Evolutionary conservation across 768 basidiomycete species (phyloP).

Genomic region (Peribolospora kevripleyi): DNA sequence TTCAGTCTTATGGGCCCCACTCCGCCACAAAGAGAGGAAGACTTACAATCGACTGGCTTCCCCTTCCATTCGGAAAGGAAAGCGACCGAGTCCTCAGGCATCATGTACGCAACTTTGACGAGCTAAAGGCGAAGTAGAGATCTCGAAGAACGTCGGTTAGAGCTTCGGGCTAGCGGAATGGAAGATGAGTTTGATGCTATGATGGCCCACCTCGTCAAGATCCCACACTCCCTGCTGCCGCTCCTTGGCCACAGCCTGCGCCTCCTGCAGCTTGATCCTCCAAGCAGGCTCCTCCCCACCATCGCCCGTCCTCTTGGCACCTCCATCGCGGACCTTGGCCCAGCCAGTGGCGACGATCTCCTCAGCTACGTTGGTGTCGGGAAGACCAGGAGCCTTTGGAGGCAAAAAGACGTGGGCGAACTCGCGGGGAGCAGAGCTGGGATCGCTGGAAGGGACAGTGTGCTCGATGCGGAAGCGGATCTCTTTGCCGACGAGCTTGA

Average conservation of each 20-base stretch:
- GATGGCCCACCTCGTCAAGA: conserved; percentile 36
- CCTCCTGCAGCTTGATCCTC: conserved; percentile 41
- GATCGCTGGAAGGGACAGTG: conserved; percentile 37
- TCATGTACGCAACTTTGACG: conserved; percentile 57
- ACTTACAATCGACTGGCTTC: conserved; percentile 58
- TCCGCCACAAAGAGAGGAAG: neutral
- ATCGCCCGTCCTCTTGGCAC: conserved; percentile 12
- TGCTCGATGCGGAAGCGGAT: conserved; percentile 62
- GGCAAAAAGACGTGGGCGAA: conserved; percentile 27
- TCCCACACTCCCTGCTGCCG: conserved; percentile 70
- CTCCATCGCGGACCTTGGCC: conserved; percentile 65
- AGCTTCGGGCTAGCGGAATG: neutral
- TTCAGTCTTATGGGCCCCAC: conserved; percentile 4
- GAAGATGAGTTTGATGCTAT: neutral
- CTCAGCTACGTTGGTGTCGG: conserved; percentile 40
- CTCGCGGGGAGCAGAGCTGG: conserved; percentile 32
- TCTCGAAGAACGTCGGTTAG: conserved; percentile 3
- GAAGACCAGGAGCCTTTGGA: conserved; percentile 16
- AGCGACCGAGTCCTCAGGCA: conserved; percentile 70
- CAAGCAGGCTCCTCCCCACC: conserved; percentile 64
- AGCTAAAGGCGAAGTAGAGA: conserved; percentile 1
- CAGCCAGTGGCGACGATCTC: conserved; percentile 76
- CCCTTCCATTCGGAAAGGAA: conserved; percentile 83
- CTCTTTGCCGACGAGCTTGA: conserved; percentile 69
- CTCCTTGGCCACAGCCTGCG: conserved; percentile 50